Percentiles rank a stretch among this genome's conserved stretches.
Evolutionary conservation across 192 early-diverging fungal genomes (phyloP).

Genomic region (Backusella westeae): DNA sequence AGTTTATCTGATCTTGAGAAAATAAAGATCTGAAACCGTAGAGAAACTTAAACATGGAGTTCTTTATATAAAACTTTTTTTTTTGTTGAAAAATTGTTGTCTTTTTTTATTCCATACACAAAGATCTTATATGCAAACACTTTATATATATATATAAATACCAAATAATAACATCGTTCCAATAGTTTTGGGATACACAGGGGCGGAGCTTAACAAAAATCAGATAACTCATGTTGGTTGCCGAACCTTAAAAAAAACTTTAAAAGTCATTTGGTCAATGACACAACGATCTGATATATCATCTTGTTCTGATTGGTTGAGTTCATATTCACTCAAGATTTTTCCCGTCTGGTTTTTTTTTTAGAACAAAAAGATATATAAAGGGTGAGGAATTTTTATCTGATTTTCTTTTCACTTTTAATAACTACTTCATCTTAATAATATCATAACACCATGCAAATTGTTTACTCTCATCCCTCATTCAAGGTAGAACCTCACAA

Average conservation of each 20-base stretch:
- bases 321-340: neutral
- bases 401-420: neutral
- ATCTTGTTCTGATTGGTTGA: neutral
- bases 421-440: neutral
- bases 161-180: neutral
- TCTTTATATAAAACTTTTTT: neutral
- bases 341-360: neutral
- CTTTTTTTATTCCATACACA: too few relatives aligned
- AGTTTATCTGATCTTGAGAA: neutral
- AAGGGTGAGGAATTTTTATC: neutral
- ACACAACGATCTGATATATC: neutral
- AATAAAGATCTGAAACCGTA: neutral
- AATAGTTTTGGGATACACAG: neutral
- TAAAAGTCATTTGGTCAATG: conserved; percentile 4
- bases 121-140: neutral
- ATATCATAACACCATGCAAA: neutral
- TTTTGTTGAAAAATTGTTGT: neutral
- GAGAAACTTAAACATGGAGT: neutral
- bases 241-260: conserved; percentile 1
- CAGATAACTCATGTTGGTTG: neutral
- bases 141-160: neutral
- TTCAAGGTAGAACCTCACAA: neutral
- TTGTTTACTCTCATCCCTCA: conserved; percentile 6
- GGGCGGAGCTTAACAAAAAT: neutral
- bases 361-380: neutral